Evolutionary conservation across 208 protist genomes (phyloP), one percentile per base, ranked within the genome.

Genomic region (Acanthamoeba divionensis): DNA sequence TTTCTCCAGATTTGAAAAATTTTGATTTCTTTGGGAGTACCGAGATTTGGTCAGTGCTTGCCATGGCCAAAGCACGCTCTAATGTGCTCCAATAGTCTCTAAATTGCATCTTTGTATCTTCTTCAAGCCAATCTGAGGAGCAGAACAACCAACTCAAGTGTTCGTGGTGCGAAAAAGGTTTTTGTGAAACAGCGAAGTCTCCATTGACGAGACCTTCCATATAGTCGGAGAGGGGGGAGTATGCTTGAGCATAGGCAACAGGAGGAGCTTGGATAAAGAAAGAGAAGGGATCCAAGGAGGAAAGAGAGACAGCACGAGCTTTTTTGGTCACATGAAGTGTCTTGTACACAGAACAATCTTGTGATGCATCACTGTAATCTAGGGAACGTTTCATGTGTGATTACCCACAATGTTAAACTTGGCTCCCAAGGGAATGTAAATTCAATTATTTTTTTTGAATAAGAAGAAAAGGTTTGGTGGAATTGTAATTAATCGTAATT

Each of bases 161-260:
- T n/a, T n/a, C n/a, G n/a, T n/a, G n/a, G n/a, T n/a, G n/a, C n/a
- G n/a, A 15, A 18, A 87, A 87, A 5, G 79, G 79, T 15, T 45
- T 36, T 24, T 41, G 41, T 2, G 26, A 18, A 0, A 45, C 29
- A 5, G 8, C 54, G n/a, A 87, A 87, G 79, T 87, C 79, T 0
- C 50, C 79, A 38, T 87, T 87, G 29, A 87, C 36, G 18, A 87
- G 54, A 26, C 79, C 54, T 26, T 87, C 79, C 79, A 87, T 63
- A 57, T 69, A 33, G 54, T 87, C 54, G 12, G 54, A 52, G 3
- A 87, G 79, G 2, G 33, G 79, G 54, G 26, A 63, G 15, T 87
- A 87, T 21, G 63, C 55, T 41, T 69, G 79, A 10, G 55, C 55
- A 48, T 87, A 87, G 12, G 79, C 79, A 18, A 87, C 79, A 38